Percentiles rank a stretch among this genome's conserved stretches.
These are phyloP conservation scores for Knoxia roxburghii DNA, from an alignment of 257 asterid species.

Conservation along the genomic window DNA sequence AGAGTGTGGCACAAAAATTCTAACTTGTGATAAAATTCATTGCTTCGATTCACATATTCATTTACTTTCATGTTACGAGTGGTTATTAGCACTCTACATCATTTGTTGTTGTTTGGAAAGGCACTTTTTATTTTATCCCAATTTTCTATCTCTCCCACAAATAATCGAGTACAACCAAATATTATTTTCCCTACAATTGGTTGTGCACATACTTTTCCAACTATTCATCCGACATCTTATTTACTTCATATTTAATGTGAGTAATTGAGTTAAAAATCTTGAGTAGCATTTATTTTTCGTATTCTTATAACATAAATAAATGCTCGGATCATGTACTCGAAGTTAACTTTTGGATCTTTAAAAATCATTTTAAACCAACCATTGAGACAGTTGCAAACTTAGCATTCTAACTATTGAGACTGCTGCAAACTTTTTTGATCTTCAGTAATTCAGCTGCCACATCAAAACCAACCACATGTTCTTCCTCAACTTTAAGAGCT, in stretches of 20 bases:
- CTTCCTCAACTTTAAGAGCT: too few relatives aligned
- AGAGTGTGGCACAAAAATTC: too few relatives aligned
- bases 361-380: conserved; percentile 39
- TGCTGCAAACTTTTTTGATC: conserved; percentile 2
- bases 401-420: too few relatives aligned
- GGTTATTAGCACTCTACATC: conserved; percentile 34
- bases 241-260: conserved; percentile 24
- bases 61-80: conserved; percentile 29
- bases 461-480: too few relatives aligned
- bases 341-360: conserved; percentile 33
- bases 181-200: conserved; percentile 32
- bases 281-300: conserved; percentile 42
- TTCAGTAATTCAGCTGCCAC: conserved; percentile 1
- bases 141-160: conserved; percentile 43
- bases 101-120: conserved; percentile 16
- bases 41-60: conserved; percentile 1
- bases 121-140: conserved; percentile 32
- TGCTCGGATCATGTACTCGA: conserved; percentile 37
- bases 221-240: conserved; percentile 33
- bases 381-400: too few relatives aligned
- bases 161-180: conserved; percentile 53
- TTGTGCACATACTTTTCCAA: conserved; percentile 30
- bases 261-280: conserved; percentile 26
- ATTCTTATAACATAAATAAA: conserved; percentile 50
- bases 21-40: conserved; percentile 22